phyloP scores from a whole-genome alignment of 371 early-diverging fungal genomes.

The Amoeboaphelidium protococcarum region DNA sequence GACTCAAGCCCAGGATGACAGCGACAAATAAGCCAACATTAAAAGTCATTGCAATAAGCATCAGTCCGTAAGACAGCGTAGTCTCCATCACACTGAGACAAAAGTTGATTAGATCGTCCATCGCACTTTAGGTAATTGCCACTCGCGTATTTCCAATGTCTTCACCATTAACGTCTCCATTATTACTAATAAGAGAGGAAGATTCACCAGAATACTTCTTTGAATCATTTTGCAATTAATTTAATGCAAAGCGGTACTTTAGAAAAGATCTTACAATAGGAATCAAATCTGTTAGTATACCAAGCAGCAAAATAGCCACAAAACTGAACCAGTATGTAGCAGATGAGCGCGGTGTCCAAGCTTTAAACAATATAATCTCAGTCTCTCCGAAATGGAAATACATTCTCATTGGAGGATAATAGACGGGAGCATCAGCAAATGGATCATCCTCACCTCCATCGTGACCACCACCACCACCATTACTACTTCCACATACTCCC shows the following conservation, averaged over 20 bases:
- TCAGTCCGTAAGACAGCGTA: slow-evolving; percentile 14
- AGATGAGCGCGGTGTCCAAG: slow-evolving; percentile 14
- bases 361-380: slow-evolving; percentile 21
- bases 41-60: slow-evolving; percentile 57
- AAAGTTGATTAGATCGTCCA: not conserved
- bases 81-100: not conserved
- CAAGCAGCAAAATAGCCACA: slow-evolving; percentile 16
- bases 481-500: too few relatives aligned
- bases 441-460: too few relatives aligned
- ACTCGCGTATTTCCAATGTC: not conserved
- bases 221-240: too few relatives aligned
- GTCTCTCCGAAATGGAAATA: slow-evolving; percentile 25
- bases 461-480: too few relatives aligned
- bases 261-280: too few relatives aligned
- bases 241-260: too few relatives aligned
- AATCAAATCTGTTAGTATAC: too few relatives aligned
- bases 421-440: too few relatives aligned
- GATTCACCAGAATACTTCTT: not conserved
- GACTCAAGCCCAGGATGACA: slow-evolving; percentile 29
- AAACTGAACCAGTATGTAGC: slow-evolving; percentile 12
- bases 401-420: slow-evolving; percentile 29
- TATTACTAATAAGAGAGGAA: not conserved
- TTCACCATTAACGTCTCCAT: not conserved
- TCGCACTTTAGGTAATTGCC: not conserved
- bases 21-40: slow-evolving; percentile 38